Evolutionary conservation across 1,139 yeast species (phyloP).

Genomic region (Candida labiduridarum): DNA sequence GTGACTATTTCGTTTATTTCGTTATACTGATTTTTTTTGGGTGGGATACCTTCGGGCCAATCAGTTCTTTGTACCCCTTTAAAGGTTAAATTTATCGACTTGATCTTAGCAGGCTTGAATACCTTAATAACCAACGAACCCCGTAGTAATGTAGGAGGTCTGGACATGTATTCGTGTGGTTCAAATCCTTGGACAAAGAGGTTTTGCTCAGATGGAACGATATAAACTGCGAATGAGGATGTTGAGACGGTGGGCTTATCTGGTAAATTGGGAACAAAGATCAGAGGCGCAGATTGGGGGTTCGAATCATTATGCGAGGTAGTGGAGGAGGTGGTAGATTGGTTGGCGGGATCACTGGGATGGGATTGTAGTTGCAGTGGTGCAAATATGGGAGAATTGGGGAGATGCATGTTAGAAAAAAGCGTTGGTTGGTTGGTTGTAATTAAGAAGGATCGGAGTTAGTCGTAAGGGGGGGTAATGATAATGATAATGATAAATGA

Average conservation of each 20-base stretch:
- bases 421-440: slow-evolving; percentile 2
- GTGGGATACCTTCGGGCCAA: slow-evolving; percentile 99
- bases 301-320: slow-evolving; percentile 13
- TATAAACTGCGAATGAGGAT: slow-evolving; percentile 50
- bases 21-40: slow-evolving; percentile 65
- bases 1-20: slow-evolving; percentile 70
- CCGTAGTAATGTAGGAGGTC: slow-evolving; percentile 82
- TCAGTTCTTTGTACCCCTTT: slow-evolving; percentile 82
- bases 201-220: slow-evolving; percentile 76
- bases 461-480: neutral
- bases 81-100: slow-evolving; percentile 65
- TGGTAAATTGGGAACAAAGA: slow-evolving; percentile 47
- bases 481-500: neutral
- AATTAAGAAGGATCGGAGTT: neutral
- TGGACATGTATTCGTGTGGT: slow-evolving; percentile 59
- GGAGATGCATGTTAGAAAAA: slow-evolving; percentile 7
- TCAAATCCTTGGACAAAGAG: slow-evolving; percentile 84
- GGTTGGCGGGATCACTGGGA: slow-evolving; percentile 3
- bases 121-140: slow-evolving; percentile 79
- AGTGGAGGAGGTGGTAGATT: too few relatives aligned
- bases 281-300: slow-evolving; percentile 35
- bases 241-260: slow-evolving; percentile 50
- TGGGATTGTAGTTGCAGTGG: slow-evolving; percentile 14
- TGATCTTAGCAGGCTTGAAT: slow-evolving; percentile 74
- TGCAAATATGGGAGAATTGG: slow-evolving; percentile 18